phyloP scores from a whole-genome alignment of 441 rosid genomes.

The Rhodomyrtus psidioides region DNA sequence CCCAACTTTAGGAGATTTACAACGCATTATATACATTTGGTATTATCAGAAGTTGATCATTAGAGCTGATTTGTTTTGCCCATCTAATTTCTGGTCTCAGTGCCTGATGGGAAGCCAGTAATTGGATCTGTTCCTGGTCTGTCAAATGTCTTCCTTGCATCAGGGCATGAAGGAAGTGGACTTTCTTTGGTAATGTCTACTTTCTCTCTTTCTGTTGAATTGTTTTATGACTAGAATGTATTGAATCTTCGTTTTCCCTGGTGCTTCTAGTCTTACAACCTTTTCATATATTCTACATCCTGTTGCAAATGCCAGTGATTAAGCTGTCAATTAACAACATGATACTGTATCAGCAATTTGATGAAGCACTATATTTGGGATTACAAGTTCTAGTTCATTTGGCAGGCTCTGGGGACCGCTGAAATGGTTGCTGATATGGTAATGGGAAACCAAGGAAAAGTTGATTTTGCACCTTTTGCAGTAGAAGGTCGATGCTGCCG shows the following conservation, averaged over 20 bases:
- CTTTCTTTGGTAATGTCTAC: constrained; percentile 61
- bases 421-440: constrained; percentile 85
- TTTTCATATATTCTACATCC: not conserved
- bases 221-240: not conserved
- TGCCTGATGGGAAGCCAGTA: constrained; percentile 90
- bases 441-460: constrained; percentile 38
- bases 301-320: not conserved
- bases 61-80: not conserved
- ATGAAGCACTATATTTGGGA: not conserved
- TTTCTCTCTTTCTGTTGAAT: not conserved
- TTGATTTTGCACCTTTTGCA: constrained; percentile 44
- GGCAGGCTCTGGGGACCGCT: constrained; percentile 88
- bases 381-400: constrained; percentile 7
- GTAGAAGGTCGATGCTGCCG: constrained; percentile 39
- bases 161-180: constrained; percentile 97
- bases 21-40: not conserved
- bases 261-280: not conserved
- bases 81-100: constrained; percentile 26
- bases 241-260: not conserved
- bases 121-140: constrained; percentile 67
- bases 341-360: not conserved
- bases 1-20: not conserved
- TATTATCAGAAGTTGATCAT: not conserved
- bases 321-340: not conserved
- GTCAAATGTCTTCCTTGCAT: constrained; percentile 56